Conservation (phyloP, 2,329 filamentous ascomycete species). For the Diaporthe amygdali region DNA sequence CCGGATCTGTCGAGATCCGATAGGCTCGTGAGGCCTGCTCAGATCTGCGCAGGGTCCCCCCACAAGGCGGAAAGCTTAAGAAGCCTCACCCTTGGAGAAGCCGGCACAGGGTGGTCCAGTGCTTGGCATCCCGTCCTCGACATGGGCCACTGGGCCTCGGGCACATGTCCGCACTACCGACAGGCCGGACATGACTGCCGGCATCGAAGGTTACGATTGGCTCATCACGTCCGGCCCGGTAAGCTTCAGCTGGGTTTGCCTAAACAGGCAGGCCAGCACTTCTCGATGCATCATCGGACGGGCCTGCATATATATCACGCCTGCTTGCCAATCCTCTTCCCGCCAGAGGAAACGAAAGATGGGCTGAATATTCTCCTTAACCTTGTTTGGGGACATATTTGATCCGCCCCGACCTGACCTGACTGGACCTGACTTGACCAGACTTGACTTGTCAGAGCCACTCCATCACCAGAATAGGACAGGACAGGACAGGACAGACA, state of each 20-base stretch:
- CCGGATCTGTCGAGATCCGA: constrained; percentile 12
- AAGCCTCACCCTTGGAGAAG: not conserved
- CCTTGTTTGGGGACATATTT: not conserved
- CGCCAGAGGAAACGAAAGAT: not conserved
- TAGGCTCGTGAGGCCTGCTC: constrained; percentile 20
- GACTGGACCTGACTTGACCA: not conserved
- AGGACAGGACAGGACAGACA: not conserved
- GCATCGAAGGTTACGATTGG: constrained; percentile 19
- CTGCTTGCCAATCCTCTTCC: not conserved
- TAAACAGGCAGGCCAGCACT: not conserved
- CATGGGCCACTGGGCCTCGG: not conserved
- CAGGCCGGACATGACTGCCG: constrained; percentile 6
- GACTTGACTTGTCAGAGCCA: not conserved
- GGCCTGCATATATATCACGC: not conserved
- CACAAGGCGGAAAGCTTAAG: constrained; percentile 11
- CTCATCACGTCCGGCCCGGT: not conserved
- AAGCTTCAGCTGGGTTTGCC: not conserved
- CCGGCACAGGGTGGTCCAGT: constrained; percentile 3
- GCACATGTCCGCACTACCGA: not conserved
- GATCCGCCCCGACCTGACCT: too few species aligned
- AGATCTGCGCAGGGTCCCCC: not conserved
- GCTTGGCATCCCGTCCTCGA: not conserved
- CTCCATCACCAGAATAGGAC: not conserved
- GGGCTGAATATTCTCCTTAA: constrained; percentile 13
- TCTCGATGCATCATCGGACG: not conserved